Base-by-base conservation (phyloP, 805 yeast genomes). In the Kazachstania africana region DNA sequence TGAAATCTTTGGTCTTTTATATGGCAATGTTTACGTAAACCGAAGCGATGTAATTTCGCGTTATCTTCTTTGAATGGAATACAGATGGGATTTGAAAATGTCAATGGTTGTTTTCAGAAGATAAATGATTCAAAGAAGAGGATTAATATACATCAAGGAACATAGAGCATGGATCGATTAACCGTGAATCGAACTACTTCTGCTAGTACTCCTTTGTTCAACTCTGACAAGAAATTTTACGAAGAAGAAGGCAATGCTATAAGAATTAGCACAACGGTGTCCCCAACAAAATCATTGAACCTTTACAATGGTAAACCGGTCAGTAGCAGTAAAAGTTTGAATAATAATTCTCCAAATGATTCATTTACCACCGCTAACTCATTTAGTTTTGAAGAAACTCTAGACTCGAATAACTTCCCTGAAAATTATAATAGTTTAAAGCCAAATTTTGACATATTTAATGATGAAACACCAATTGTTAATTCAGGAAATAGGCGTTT, bases 221-320 rank as follows among this genome's bases (percentile, higher is more conserved):
- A 31, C 4, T n/a, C n/a, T n/a, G n/a, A n/a, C n/a, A n/a, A n/a
- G n/a, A n/a, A n/a, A n/a, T n/a, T n/a, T n/a, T 20, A 23, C 17
- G 28, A 33, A 12, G 23, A 24, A 2, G 20, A 16, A 3, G 20
- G 26, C 10, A 16, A 27, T 13, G 14, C 15, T 13, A 9, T 8
- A 8, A 14, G 35, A 16, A 15, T 34, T 8, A 34, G 32, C 16
- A 27, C 35, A 3, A 23, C 36, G 3, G 22, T 40, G 5, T 40
- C 44, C 6, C 44, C 44, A 5, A 40, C 44, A 6, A 30, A 38
- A 24, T 34, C 40, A 6, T 16, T 40, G 8, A 17, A 38, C 8
- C 27, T 27, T 26, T 4, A 27, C 9, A 24, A 16, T 26, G 23
- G 4, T 25, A 22, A 15, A 26, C 34, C n/a, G 5, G 9, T 6